Conservation (phyloP, 345 rosid species). For the Syzygium aqueum region DNA sequence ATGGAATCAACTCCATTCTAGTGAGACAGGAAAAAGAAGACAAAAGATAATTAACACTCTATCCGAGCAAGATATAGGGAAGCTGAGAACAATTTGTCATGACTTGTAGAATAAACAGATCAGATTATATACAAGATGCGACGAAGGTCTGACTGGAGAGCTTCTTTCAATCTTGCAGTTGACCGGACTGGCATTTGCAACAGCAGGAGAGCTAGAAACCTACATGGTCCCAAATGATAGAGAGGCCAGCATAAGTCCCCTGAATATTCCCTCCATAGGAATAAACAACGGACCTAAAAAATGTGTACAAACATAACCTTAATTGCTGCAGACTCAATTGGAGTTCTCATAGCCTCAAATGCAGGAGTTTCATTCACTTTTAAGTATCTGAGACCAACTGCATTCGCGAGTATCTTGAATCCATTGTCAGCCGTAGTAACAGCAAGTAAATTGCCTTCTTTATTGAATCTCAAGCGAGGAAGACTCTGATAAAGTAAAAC, state of each 20-base stretch:
- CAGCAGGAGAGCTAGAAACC: slow-evolving; percentile 50
- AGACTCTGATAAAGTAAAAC: slow-evolving; percentile 19
- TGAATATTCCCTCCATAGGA: not conserved
- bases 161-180: slow-evolving; percentile 67
- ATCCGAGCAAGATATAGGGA: not conserved
- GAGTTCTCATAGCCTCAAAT: slow-evolving; percentile 52
- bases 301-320: slow-evolving; percentile 25
- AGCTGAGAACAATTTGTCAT: not conserved
- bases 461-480: slow-evolving; percentile 68
- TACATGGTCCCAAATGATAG: slow-evolving; percentile 1
- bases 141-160: slow-evolving; percentile 66
- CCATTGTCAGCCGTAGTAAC: slow-evolving; percentile 56
- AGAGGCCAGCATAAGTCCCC: not conserved
- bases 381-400: slow-evolving; percentile 44
- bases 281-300: not conserved
- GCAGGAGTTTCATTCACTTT: slow-evolving; percentile 38
- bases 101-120: not conserved
- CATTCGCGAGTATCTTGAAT: slow-evolving; percentile 51
- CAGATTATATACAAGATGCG: slow-evolving; percentile 34
- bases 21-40: not conserved
- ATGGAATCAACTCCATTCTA: slow-evolving; percentile 80
- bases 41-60: not conserved
- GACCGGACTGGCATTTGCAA: slow-evolving; percentile 39
- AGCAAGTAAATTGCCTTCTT: slow-evolving; percentile 59
- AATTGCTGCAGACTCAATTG: slow-evolving; percentile 9